Conservation (phyloP, 1,284 basidiomycete species). For the Microbotryomycetes sp. region DNA sequence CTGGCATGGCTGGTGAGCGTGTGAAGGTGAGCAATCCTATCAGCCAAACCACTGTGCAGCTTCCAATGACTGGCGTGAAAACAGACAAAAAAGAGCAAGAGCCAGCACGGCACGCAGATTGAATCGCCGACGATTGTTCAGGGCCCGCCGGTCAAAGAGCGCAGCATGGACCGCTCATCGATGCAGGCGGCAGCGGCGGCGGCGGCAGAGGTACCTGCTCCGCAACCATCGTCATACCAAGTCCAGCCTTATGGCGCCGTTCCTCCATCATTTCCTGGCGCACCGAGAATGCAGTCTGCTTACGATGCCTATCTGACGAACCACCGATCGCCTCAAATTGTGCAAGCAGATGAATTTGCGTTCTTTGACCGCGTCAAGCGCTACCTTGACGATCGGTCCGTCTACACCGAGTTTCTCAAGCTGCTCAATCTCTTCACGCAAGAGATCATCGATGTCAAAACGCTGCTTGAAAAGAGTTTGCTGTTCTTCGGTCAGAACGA, state of each 20-base stretch:
- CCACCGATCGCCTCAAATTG: conserved; percentile 41
- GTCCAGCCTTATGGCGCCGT: conserved; percentile 27
- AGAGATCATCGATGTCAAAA: conserved; percentile 79
- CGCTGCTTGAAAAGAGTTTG: conserved; percentile 70
- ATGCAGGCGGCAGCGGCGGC: background rate
- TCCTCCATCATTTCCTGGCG: conserved; percentile 24
- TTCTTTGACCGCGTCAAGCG: conserved; percentile 94
- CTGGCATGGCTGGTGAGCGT: conserved; percentile 29
- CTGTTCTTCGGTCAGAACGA: conserved; percentile 69
- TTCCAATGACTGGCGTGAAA: conserved; percentile 11
- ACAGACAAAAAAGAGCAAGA: conserved; percentile 10
- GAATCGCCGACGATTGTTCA: conserved; percentile 18
- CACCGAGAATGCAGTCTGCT: conserved; percentile 26
- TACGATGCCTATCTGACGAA: conserved; percentile 28
- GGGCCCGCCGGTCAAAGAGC: background rate
- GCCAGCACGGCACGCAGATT: background rate
- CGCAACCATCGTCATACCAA: conserved; percentile 4
- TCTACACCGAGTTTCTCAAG: conserved; percentile 94
- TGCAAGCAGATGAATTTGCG: conserved; percentile 72
- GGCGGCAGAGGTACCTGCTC: background rate
- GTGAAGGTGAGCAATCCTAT: conserved; percentile 13
- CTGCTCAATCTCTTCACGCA: conserved; percentile 91
- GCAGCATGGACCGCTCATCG: background rate
- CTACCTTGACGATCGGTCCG: conserved; percentile 70
- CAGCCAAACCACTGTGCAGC: too few relatives aligned